phyloP scores from a whole-genome alignment of 306 rosid genomes.

The Glycine latifolia region DNA sequence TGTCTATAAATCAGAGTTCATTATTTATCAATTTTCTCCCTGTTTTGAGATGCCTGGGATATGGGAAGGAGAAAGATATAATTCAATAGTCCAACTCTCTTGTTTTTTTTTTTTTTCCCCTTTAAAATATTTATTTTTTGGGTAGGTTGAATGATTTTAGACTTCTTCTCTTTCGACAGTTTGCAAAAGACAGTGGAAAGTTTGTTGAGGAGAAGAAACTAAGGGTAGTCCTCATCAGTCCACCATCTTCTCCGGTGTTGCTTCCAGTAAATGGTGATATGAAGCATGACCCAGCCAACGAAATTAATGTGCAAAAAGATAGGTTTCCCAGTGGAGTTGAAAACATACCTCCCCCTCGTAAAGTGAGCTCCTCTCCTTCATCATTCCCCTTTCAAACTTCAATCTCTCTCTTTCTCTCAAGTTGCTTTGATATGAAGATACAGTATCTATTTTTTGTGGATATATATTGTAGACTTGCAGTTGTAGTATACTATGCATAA shows the following conservation, averaged over 20 bases:
- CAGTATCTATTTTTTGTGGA: background rate
- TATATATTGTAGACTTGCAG: constrained; percentile 5
- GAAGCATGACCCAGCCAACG: constrained; percentile 66
- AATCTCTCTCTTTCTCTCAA: constrained; percentile 15
- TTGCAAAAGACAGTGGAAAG: constrained; percentile 71
- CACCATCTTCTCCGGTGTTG: constrained; percentile 74
- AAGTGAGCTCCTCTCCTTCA: constrained; percentile 54
- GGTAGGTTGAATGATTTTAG: constrained; percentile 29
- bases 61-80: constrained; percentile 30
- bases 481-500: background rate
- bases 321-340: constrained; percentile 71
- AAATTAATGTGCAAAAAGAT: constrained; percentile 62
- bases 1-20: background rate
- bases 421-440: constrained; percentile 1
- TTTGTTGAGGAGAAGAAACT: constrained; percentile 84
- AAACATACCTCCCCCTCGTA: constrained; percentile 70
- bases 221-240: constrained; percentile 69
- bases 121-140: background rate
- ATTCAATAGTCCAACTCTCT: background rate
- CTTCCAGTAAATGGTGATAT: constrained; percentile 69
- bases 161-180: constrained; percentile 57
- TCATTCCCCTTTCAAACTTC: background rate
- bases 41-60: constrained; percentile 7
- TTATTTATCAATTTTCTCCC: constrained; percentile 6
- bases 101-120: constrained; percentile 9